Evolutionary conservation across 306 rosid genomes (phyloP).

Genomic region (Phaseolus lunatus): DNA sequence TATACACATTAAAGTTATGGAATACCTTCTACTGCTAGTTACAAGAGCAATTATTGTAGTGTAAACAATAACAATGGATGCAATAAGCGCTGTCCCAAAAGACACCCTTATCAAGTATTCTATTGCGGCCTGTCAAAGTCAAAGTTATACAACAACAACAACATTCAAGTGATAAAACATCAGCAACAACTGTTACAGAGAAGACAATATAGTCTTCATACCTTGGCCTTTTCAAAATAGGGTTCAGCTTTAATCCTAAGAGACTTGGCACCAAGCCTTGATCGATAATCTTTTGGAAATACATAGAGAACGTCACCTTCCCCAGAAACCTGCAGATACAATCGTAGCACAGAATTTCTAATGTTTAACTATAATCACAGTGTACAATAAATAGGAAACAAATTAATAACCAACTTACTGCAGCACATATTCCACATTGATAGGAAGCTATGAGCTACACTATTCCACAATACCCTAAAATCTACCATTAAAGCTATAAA

Average conservation of each 20-base stretch:
- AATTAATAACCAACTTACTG: no score
- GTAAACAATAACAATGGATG: conserved; percentile 91
- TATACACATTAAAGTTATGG: conserved; percentile 9
- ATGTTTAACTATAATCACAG: not conserved
- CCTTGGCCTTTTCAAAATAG: conserved; percentile 80
- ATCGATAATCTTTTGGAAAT: conserved; percentile 82
- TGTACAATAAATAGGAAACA: not conserved
- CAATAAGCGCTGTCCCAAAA: conserved; percentile 94
- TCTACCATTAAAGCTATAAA: no score
- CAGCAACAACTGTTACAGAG: conserved; percentile 20
- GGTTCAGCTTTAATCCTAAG: conserved; percentile 85
- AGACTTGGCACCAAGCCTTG: conserved; percentile 86
- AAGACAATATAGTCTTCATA: conserved; percentile 41
- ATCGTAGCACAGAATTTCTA: conserved; percentile 49
- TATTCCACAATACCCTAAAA: no score
- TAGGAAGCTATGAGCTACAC: not conserved
- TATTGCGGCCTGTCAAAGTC: conserved; percentile 68
- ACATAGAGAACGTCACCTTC: conserved; percentile 95
- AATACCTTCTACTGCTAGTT: conserved; percentile 87
- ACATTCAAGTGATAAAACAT: conserved; percentile 25
- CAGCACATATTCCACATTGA: not conserved
- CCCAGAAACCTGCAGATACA: conserved; percentile 86
- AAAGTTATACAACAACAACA: conserved; percentile 23
- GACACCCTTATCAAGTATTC: conserved; percentile 94
- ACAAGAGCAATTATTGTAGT: conserved; percentile 89